phyloP scores from a whole-genome alignment of 139 green algal species.

The Volvox africanus region DNA sequence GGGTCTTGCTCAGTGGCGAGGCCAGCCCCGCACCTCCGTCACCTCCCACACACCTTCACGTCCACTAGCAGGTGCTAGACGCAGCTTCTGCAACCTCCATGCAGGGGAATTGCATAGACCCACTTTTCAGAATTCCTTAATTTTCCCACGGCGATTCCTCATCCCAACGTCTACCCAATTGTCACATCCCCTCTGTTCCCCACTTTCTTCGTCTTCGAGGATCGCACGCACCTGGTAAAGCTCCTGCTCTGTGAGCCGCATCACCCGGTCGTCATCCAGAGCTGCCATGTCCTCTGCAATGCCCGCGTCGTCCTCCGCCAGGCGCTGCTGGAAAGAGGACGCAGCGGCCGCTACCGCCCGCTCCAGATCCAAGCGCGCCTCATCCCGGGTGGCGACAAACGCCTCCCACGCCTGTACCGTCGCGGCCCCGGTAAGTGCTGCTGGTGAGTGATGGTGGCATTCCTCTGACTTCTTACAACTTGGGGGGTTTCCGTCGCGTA shows the following conservation, averaged over 20 bases:
- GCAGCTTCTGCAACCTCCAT: too few species aligned
- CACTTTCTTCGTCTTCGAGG: not conserved
- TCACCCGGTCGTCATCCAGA: constrained; percentile 65
- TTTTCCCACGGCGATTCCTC: not conserved
- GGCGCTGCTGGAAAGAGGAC: constrained; percentile 16
- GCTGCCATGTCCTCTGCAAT: constrained; percentile 56
- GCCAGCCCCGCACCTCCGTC: too few species aligned
- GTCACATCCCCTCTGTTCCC: not conserved
- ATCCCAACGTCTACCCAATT: not conserved
- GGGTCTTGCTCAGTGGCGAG: too few species aligned
- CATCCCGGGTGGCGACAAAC: constrained; percentile 38
- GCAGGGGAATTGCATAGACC: too few species aligned
- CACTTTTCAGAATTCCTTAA: too few species aligned
- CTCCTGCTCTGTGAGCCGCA: constrained; percentile 59
- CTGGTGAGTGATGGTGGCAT: too few species aligned
- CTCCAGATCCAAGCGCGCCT: constrained; percentile 44
- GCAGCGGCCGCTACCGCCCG: constrained; percentile 23
- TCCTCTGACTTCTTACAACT: too few species aligned
- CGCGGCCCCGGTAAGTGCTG: too few species aligned
- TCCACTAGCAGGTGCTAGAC: too few species aligned
- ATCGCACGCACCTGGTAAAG: constrained; percentile 39
- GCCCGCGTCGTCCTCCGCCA: constrained; percentile 41
- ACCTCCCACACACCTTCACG: too few species aligned
- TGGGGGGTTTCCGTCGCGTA: too few species aligned
- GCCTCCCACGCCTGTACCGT: constrained; percentile 41